Evolutionary conservation across 306 rosid species (phyloP), one percentile per base, ranked within the genome.

Genomic region (Casuarina glauca): DNA sequence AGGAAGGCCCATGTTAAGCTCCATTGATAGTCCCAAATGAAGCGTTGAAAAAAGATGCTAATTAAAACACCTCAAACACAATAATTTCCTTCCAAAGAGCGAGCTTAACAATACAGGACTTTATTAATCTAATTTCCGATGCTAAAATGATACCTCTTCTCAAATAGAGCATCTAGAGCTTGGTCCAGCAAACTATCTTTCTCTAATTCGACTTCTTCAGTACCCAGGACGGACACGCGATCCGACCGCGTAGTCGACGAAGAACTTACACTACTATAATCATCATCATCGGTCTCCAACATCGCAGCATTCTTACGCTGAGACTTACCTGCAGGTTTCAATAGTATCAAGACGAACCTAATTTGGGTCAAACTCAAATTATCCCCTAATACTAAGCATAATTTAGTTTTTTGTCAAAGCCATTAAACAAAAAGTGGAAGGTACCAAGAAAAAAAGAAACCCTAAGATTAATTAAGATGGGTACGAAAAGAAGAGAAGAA

Each of bases 151-250:
- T 77, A 94, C 98, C 97, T 92, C 89, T 95, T 95, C 80, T 88
- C 97, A 60, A 80, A 95, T 19, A 92, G 82, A 26, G 89, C 90
- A 81, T 95, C 98, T 17, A 95, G 87, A 81, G 97, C 97, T 84
- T 84, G 97, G 74, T 95, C 98, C 5, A 95, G 93, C 75, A 91
- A 76, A 72, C 82, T 74, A 78, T 91, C 96, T 80, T 86, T 93
- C 57, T 88, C 93, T 10, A 89, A 78, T 13, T 85, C 89, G 74
- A 85, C 81, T 55, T 92, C 93, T 43, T 91, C 97, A 62, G 55
- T 80, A 69, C 84, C 96, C 16, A 86, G 72, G 45, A 87, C 84
- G 9, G 86, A 75, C 80, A 90, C 58, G 12, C 77, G 83, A 79
- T 91, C 97, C 3, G 98, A 91, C 26, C 87, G 93, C 48, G 67